These are phyloP conservation scores for Eimeria necatrix DNA, from an alignment of 169 alveolate genomes.

Conservation along the genomic window DNA sequence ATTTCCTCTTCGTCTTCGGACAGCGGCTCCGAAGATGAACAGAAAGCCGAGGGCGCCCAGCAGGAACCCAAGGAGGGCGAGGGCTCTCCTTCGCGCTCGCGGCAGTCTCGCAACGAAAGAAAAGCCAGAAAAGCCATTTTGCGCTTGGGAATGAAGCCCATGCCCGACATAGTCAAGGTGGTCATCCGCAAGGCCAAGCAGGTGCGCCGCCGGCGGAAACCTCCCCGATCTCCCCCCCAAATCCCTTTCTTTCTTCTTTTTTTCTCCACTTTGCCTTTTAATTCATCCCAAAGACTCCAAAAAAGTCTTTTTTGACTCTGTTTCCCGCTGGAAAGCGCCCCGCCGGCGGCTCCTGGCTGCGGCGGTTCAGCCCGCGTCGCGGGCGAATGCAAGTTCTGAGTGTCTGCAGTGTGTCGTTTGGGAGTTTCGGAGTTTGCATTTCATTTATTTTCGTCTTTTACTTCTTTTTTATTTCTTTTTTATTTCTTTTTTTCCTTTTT, in stretches of 20 bases:
- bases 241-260: too few relatives aligned
- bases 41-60: neutral
- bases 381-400: too few relatives aligned
- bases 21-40: conserved; percentile 66
- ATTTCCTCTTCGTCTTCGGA: conserved; percentile 59
- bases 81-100: neutral
- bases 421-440: neutral
- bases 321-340: too few relatives aligned
- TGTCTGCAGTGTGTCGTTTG: too few relatives aligned
- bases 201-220: neutral
- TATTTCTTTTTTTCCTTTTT: neutral
- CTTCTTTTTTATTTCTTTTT: neutral
- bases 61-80: neutral
- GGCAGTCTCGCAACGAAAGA: conserved; percentile 95
- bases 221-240: too few relatives aligned
- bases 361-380: too few relatives aligned
- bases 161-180: conserved; percentile 95
- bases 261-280: too few relatives aligned
- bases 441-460: neutral
- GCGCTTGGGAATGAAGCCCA: conserved; percentile 95
- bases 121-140: conserved; percentile 96
- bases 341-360: too few relatives aligned
- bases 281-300: too few relatives aligned
- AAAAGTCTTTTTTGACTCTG: too few relatives aligned
- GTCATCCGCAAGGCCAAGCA: conserved; percentile 95